A percentile compares a stretch with the other conserved stretches of the same genome.
Evolutionary conservation across 805 yeast species (phyloP).

Genomic region (Priceomyces melissophilus): DNA sequence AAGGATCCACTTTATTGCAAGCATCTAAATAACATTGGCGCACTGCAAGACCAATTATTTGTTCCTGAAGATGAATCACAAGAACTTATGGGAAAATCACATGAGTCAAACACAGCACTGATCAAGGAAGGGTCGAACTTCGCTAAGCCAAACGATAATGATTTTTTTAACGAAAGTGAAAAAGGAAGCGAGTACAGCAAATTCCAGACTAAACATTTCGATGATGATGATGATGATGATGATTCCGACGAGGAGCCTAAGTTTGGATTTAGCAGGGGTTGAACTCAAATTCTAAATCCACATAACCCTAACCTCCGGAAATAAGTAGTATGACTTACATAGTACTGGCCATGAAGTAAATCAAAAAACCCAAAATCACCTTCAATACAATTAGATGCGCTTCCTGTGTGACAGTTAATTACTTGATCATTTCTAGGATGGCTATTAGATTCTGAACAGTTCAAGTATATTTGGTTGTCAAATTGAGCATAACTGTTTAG

Average conservation of each 20-base stretch:
- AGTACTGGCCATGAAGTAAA: constrained; percentile 15
- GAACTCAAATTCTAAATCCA: constrained; percentile 13
- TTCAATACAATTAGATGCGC: constrained; percentile 25
- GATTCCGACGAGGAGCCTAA: constrained; percentile 31
- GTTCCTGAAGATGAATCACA: constrained; percentile 9
- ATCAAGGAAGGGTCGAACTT: too few species aligned
- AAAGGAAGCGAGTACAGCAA: not conserved
- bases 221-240: constrained; percentile 25
- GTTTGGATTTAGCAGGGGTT: constrained; percentile 26
- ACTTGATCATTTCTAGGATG: constrained; percentile 26
- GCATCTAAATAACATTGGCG: not conserved
- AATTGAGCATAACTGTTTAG: constrained; percentile 28
- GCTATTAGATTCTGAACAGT: constrained; percentile 23
- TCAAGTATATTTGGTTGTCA: constrained; percentile 36
- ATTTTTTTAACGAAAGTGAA: not conserved
- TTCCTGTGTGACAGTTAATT: constrained; percentile 29
- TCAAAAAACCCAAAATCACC: constrained; percentile 22
- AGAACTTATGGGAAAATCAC: constrained; percentile 3
- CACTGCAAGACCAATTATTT: constrained; percentile 6
- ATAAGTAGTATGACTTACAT: constrained; percentile 34
- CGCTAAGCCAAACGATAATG: not conserved
- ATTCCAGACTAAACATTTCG: constrained; percentile 6
- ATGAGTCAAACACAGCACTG: constrained; percentile 1
- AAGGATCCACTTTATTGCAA: constrained; percentile 1
- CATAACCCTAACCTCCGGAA: constrained; percentile 36